Percentiles rank a stretch among this genome's conserved stretches.
phyloP scores from a whole-genome alignment of 2,329 filamentous ascomycete species.

The Zymoseptoria tritici region DNA sequence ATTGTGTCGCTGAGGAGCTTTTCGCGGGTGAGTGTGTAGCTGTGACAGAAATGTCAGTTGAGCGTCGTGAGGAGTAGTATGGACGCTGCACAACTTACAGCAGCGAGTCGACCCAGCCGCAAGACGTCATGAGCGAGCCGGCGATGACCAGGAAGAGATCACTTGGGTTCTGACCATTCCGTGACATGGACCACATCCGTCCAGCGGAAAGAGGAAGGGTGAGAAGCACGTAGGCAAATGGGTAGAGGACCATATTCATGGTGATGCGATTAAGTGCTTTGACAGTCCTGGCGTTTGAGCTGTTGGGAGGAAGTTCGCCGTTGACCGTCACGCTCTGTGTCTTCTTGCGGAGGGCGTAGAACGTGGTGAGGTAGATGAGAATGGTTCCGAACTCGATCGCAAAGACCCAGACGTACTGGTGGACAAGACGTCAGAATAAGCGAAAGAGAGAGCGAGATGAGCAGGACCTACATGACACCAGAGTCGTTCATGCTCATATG shows the following conservation, averaged over 20 bases:
- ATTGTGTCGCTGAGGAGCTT: constrained; percentile 43
- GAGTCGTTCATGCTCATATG: constrained; percentile 49
- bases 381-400: constrained; percentile 47
- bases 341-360: constrained; percentile 25
- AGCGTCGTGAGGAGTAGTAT: background rate
- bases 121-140: constrained; percentile 51
- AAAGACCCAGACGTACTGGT: constrained; percentile 62
- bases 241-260: constrained; percentile 59
- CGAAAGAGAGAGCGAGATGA: no score
- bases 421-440: constrained; percentile 9
- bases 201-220: constrained; percentile 59
- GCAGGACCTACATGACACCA: background rate
- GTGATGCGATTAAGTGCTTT: constrained; percentile 34
- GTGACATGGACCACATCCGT: constrained; percentile 56
- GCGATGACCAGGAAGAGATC: constrained; percentile 43
- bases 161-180: constrained; percentile 29
- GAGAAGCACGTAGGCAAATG: constrained; percentile 61
- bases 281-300: constrained; percentile 20
- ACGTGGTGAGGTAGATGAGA: constrained; percentile 40
- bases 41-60: background rate
- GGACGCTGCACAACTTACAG: constrained; percentile 26
- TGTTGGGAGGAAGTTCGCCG: constrained; percentile 5
- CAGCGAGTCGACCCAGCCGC: constrained; percentile 52
- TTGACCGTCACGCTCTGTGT: constrained; percentile 17
- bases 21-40: constrained; percentile 50